Conservation (phyloP, 2,329 filamentous ascomycete species). For the Colletotrichum sansevieriae region DNA sequence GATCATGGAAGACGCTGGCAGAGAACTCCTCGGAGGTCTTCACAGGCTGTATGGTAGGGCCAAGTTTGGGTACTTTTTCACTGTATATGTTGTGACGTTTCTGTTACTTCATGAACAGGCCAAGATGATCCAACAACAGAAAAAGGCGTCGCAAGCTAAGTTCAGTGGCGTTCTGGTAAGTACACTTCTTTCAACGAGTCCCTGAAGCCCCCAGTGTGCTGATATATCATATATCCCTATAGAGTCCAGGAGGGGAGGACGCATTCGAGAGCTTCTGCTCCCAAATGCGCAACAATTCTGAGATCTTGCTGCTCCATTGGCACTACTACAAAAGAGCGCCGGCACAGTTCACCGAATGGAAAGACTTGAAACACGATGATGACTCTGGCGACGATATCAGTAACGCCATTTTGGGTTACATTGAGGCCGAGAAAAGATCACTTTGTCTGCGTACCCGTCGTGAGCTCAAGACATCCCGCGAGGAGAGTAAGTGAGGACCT, state of each 20-base stretch:
- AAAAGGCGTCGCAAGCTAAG: not conserved
- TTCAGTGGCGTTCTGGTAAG: conserved; percentile 15
- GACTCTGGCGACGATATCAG: conserved; percentile 19
- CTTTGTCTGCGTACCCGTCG: no score
- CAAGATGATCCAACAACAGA: conserved; percentile 1
- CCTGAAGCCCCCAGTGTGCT: not conserved
- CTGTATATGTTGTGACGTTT: conserved; percentile 56
- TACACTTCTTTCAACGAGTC: not conserved
- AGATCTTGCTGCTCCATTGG: conserved; percentile 63
- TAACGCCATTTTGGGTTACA: conserved; percentile 13
- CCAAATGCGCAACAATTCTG: conserved; percentile 58
- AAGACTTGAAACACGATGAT: not conserved
- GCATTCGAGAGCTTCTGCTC: not conserved
- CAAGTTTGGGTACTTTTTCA: conserved; percentile 47
- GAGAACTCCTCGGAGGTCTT: conserved; percentile 51
- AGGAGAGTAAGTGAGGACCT: no score
- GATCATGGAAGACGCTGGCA: conserved; percentile 52
- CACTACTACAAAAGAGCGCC: conserved; percentile 56
- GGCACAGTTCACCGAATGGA: not conserved
- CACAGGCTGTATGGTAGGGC: conserved; percentile 46
- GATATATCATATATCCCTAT: not conserved
- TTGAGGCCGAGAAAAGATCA: not conserved
- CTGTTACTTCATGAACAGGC: conserved; percentile 53
- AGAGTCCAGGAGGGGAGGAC: not conserved
- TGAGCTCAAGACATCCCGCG: no score